Base-by-base conservation (phyloP, 2,329 filamentous ascomycete genomes). In the Fusarium chaquense region DNA sequence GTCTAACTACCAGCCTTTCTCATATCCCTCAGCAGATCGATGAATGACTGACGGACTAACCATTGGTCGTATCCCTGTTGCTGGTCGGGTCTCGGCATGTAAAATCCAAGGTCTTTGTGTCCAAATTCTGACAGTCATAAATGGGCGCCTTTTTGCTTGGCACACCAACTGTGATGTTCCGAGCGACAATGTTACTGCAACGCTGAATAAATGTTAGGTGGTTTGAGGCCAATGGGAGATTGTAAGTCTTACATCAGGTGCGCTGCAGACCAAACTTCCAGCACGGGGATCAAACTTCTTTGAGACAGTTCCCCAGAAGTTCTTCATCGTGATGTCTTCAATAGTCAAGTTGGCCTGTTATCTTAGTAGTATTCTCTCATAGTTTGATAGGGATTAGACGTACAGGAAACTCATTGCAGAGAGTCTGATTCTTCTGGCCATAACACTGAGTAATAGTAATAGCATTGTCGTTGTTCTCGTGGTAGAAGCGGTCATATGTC, bases 401-500 rank as follows among this genome's bases (percentile, higher is more conserved):
- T 61, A 75, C 73, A 0, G 73, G 73, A 11, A 61, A 64, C 50
- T 72, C 56, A 11, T 75, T 75, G 57, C 73, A 75, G 1, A 75
- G 56, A 8, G 73, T 75, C 44, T 74, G 73, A 22, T 75, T 75
- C 56, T 67, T 74, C 22, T 75, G 73, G 0, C 74, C 74, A 28
- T 76, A 76, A 15, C 74, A 76, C 16, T 76, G 75, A 9, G 75
- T 75, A 12, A 76, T 76, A 0, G 74, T 76, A 16, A 76, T 76
- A 3, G 73, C 74, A 22, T 72, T 74, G 74, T 91, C 89, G 65
- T 90, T 89, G 64, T 91, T 90, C 36, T 83, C 78, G 63, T 89
- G 82, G 38, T 79, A 75, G 80, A 91, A 89, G 6, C 81, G 83
- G 60, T 91, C 86, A 75, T 90, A 92, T 2, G 89, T 91, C 64